phyloP scores from a whole-genome alignment of 768 basidiomycete genomes.

The Agaricus blazei region DNA sequence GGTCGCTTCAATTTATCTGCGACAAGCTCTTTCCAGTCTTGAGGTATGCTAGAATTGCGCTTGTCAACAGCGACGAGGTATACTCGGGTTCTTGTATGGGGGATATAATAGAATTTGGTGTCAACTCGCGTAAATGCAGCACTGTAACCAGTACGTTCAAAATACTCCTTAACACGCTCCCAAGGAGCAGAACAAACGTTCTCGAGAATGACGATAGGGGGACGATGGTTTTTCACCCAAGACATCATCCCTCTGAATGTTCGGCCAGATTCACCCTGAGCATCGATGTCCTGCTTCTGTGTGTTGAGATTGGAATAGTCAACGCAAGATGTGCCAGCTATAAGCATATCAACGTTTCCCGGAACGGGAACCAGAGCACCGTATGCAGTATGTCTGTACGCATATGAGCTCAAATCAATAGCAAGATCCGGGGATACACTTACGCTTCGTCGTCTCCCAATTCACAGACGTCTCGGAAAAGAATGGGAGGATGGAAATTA shows the following conservation, averaged over 20 bases:
- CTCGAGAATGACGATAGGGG: constrained; percentile 89
- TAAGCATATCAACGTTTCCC: constrained; percentile 83
- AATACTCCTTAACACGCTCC: constrained; percentile 69
- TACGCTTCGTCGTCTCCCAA: constrained; percentile 76
- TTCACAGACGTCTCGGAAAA: constrained; percentile 94
- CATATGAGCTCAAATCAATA: constrained; percentile 4
- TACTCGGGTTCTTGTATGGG: constrained; percentile 89
- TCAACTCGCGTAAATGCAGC: constrained; percentile 69
- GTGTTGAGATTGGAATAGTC: constrained; percentile 97
- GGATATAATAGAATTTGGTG: constrained; percentile 88
- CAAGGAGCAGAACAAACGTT: constrained; percentile 94
- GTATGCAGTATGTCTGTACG: constrained; percentile 81
- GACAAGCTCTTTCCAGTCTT: constrained; percentile 62
- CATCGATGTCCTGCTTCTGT: constrained; percentile 85
- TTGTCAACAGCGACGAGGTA: constrained; percentile 80
- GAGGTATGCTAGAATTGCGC: constrained; percentile 52
- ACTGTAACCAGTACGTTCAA: constrained; percentile 70
- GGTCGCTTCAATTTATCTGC: constrained; percentile 66
- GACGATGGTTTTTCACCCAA: constrained; percentile 84
- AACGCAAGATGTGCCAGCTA: constrained; percentile 95
- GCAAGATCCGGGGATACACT: constrained; percentile 21
- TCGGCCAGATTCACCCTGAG: constrained; percentile 86
- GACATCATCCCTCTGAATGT: constrained; percentile 95
- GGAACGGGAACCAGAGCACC: constrained; percentile 83
- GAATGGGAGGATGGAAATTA: constrained; percentile 87